Evolutionary conservation across 2,329 filamentous ascomycete genomes (phyloP), one percentile per base, ranked within the genome.

Genomic region (Monilinia fructigena): DNA sequence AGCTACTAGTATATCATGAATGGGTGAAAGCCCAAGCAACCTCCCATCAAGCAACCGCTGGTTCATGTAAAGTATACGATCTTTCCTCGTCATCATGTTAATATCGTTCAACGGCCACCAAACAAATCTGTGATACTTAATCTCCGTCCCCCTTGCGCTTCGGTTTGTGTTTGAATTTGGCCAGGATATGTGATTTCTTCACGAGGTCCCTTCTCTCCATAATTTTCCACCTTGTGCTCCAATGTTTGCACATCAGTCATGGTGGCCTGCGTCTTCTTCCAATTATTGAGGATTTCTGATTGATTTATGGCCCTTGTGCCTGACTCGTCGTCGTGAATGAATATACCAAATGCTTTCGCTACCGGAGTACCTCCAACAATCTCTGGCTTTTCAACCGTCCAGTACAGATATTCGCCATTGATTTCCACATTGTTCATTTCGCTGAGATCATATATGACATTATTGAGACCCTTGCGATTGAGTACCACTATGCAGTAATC

Each of bases 401-500:
- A 82, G 76, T 61, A 85, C 84, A 87, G 77, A 52, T 87, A 80
- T 70, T 85, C 82, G 4, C 78, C 80, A 23, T 80, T 72, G n/a
- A 89, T 80, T 76, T 93, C 89, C 52, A 90, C 86, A 67, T 89
- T 83, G 52, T 79, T 80, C 45, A 88, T 83, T 20, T 82, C 80
- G 14, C 81, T 81, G n/a, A 92, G 79, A 68, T 88, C 85, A 16
- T 91, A 80, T 52, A 88, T 82, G 64, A 93, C 83, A 73, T 94
- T 93, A 62, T 89, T 84, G 61, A 92, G 79, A 0, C 87, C 86
- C 52, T 87, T 84, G 55, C 91, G 83, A 78, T 92, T 93, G 69
- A 94, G 81, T 8, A 94, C 82, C 72, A 93, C 90, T 20, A 91
- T 84, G 78, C 86, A 86, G 28, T 81, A 72, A 48, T 72, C 68